A percentile compares a stretch with the other conserved stretches of the same genome.
phyloP scores from a whole-genome alignment of 2,329 filamentous ascomycete species.

The Eutypa lata region DNA sequence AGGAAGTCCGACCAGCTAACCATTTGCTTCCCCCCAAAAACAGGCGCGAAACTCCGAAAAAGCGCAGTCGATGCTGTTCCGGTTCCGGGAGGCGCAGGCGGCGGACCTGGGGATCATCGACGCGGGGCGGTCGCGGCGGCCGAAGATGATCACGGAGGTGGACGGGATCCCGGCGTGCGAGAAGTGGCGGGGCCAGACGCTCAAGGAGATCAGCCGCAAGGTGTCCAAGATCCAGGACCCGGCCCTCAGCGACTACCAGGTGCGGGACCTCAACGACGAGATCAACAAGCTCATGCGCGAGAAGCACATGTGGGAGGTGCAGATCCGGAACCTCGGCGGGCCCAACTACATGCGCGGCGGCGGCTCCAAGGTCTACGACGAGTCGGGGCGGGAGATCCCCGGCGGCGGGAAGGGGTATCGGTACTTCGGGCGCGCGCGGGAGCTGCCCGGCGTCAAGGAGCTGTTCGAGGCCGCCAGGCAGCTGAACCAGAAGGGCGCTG shows the following conservation, averaged over 20 bases:
- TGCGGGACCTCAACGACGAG: constrained; percentile 97
- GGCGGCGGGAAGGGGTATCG: constrained; percentile 85
- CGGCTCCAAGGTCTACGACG: constrained; percentile 63
- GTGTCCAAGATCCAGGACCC: constrained; percentile 93
- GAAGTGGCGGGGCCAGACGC: constrained; percentile 96
- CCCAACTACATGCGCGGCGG: constrained; percentile 89
- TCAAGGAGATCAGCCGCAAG: constrained; percentile 96
- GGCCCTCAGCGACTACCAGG: constrained; percentile 91
- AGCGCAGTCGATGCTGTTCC: constrained; percentile 99
- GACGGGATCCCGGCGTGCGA: constrained; percentile 83
- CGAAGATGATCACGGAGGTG: constrained; percentile 85
- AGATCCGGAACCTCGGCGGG: constrained; percentile 92
- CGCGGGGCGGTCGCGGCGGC: constrained; percentile 81
- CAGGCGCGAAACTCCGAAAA: constrained; percentile 97
- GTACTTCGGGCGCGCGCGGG: constrained; percentile 87
- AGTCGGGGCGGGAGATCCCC: constrained; percentile 67
- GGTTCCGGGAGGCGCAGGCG: constrained; percentile 96
- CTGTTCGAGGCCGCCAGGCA: constrained; percentile 77
- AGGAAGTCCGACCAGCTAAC: background rate
- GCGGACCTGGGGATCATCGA: constrained; percentile 96
- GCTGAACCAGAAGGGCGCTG: constrained; percentile 39
- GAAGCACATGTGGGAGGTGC: constrained; percentile 98
- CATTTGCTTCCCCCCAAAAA: background rate
- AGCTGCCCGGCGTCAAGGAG: constrained; percentile 93
- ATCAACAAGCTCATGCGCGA: constrained; percentile 99